phyloP scores from a whole-genome alignment of 768 basidiomycete species.

The Cyathus striatus region DNA sequence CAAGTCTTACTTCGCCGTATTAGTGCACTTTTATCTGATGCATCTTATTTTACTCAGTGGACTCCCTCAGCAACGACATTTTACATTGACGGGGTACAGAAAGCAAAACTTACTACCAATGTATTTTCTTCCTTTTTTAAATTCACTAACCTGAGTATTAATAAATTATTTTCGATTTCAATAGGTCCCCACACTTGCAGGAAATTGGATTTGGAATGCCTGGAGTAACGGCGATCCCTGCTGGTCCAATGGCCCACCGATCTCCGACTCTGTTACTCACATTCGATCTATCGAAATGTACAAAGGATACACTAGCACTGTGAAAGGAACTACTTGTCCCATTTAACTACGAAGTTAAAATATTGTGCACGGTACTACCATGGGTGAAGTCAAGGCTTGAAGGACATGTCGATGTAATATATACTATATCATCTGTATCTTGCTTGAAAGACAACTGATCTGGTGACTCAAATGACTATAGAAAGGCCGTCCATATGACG shows the following conservation, averaged over 20 bases:
- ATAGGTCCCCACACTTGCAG: constrained; percentile 23
- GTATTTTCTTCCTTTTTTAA: constrained; percentile 11
- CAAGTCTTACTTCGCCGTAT: constrained; percentile 7
- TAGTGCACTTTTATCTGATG: neutral
- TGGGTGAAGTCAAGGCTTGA: too few species aligned
- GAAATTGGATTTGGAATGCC: constrained; percentile 28
- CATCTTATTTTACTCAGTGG: constrained; percentile 17
- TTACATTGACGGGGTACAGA: constrained; percentile 26
- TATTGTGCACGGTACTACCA: too few species aligned
- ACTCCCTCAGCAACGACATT: constrained; percentile 21
- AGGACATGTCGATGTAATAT: too few species aligned
- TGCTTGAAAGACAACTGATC: too few species aligned
- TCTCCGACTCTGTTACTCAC: constrained; percentile 25
- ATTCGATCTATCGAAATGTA: constrained; percentile 29
- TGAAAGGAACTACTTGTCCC: constrained; percentile 16
- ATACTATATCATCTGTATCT: too few species aligned
- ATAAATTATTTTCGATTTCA: neutral
- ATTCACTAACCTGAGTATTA: neutral
- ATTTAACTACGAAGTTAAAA: too few species aligned
- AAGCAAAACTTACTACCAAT: constrained; percentile 21
- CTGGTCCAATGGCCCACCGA: constrained; percentile 32
- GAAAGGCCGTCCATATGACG: too few species aligned
- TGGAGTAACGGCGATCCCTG: constrained; percentile 28
- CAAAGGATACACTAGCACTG: constrained; percentile 22
- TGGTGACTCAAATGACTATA: too few species aligned